Percentiles rank a stretch among this genome's conserved stretches.
phyloP scores from a whole-genome alignment of 495 filamentous ascomycete genomes.

The Penicillium cosmopolitanum region DNA sequence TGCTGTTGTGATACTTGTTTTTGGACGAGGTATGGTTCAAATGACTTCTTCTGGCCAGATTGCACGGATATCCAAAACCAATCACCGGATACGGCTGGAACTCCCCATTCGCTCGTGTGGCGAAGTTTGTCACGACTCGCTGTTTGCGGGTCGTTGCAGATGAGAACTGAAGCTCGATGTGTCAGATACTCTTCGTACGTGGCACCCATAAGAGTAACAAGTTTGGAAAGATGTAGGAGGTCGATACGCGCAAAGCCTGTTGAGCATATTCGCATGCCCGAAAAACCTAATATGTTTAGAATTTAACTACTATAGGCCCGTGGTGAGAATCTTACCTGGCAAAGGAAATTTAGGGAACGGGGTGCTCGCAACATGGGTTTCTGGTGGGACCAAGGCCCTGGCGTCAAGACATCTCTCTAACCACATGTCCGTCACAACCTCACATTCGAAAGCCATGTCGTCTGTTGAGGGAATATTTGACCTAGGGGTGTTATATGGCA shows the following conservation, averaged over 20 bases:
- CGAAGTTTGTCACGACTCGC: conserved; percentile 77
- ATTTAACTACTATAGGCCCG: too few species aligned
- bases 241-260: conserved; percentile 86
- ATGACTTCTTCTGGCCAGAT: conserved; percentile 53
- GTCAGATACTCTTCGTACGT: conserved; percentile 77
- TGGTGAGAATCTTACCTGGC: conserved; percentile 44
- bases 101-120: conserved; percentile 69
- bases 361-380: conserved; percentile 68
- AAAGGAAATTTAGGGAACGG: conserved; percentile 75
- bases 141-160: conserved; percentile 61
- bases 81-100: conserved; percentile 74
- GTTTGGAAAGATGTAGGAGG: conserved; percentile 77
- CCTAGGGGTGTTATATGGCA: conserved; percentile 54
- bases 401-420: conserved; percentile 83
- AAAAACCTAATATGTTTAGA: conserved; percentile 52
- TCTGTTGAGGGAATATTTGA: conserved; percentile 42
- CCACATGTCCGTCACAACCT: conserved; percentile 87
- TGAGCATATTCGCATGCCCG: conserved; percentile 69
- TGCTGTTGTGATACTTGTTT: conserved; percentile 32
- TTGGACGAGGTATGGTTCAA: conserved; percentile 49
- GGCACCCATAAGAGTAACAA: conserved; percentile 71
- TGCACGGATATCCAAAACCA: conserved; percentile 88
- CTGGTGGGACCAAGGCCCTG: conserved; percentile 70
- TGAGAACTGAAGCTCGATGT: conserved; percentile 64
- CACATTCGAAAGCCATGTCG: conserved; percentile 47